Conservation (phyloP, 306 rosid species). For the Cucumis hystrix region DNA sequence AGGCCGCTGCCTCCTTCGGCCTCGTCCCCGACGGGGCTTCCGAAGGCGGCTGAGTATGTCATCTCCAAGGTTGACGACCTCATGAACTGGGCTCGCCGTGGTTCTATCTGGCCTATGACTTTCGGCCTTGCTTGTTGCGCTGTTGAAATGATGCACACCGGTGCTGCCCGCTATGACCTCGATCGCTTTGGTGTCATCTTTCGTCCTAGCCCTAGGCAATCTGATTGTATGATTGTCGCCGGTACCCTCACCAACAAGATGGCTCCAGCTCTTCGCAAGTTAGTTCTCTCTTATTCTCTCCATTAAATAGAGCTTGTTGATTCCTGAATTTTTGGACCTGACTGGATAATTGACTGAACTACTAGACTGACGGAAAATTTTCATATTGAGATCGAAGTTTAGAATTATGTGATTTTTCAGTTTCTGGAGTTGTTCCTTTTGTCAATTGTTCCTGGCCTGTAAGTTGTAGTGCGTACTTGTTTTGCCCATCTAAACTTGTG, state of each 20-base stretch:
- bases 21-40: conserved; percentile 44
- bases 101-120: conserved; percentile 97
- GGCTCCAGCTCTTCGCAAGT: conserved; percentile 99
- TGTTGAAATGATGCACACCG: conserved; percentile 99
- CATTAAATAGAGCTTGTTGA: neutral
- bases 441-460: neutral
- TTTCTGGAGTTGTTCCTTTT: neutral
- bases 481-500: neutral
- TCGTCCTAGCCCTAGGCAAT: conserved; percentile 96
- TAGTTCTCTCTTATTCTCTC: neutral
- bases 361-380: neutral
- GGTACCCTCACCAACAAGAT: conserved; percentile 98
- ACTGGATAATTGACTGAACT: neutral
- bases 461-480: neutral
- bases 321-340: neutral
- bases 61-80: conserved; percentile 90
- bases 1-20: conserved; percentile 51
- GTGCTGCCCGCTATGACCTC: conserved; percentile 87
- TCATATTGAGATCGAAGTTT: neutral
- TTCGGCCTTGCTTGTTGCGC: conserved; percentile 99
- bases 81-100: conserved; percentile 92
- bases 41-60: conserved; percentile 79
- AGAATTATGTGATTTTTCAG: neutral
- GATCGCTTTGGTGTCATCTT: conserved; percentile 90
- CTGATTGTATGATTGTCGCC: conserved; percentile 93